Evolutionary conservation across 305 asterid species (phyloP), one percentile per base, ranked within the genome.

Genomic region (Caryopteris hybrid): DNA sequence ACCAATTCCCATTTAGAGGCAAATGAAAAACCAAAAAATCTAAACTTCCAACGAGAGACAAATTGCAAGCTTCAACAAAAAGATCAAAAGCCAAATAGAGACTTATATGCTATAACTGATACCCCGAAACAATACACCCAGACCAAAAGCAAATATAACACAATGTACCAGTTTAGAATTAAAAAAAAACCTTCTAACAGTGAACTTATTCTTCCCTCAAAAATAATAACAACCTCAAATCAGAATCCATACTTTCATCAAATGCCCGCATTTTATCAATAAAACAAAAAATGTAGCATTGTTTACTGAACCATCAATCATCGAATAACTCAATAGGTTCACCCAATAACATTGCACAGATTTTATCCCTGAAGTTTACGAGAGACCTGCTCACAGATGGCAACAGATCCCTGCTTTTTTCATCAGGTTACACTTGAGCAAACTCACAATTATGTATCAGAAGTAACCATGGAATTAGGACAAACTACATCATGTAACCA

Each of bases 331-430:
- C 81, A 72, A 57, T 58, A 61, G 79, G 79, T 73, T 82, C 82
- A 74, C 85, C 81, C 81, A 84, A 76, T 66, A 79, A 82, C 86
- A 74, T 66, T 62, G 81, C 70, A 10, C 5, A 10, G 58, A 41
- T 22, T 25, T 85, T 65, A 81, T 85, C 85, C 80, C n/a, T n/a
- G n/a, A n/a, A n/a, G n/a, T n/a, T n/a, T n/a, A n/a, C n/a, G 80
- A 81, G 86, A 87, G 83, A 74, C 62, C 77, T 43, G 76, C 62
- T 73, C 80, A 79, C 83, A 70, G 39, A 53, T 58, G 69, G 74
- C 77, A 79, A 76, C 85, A 83, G 81, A 25, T 42, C 83, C 76
- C 95, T 82, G 85, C 86, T 80, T 85, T 87, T 75, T 74, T 69
- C 79, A 68, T 79, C 87, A 85, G 80, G 82, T 77, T 36, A 25